phyloP scores from a whole-genome alignment of 441 rosid genomes.

The Flueggea neowawraea region DNA sequence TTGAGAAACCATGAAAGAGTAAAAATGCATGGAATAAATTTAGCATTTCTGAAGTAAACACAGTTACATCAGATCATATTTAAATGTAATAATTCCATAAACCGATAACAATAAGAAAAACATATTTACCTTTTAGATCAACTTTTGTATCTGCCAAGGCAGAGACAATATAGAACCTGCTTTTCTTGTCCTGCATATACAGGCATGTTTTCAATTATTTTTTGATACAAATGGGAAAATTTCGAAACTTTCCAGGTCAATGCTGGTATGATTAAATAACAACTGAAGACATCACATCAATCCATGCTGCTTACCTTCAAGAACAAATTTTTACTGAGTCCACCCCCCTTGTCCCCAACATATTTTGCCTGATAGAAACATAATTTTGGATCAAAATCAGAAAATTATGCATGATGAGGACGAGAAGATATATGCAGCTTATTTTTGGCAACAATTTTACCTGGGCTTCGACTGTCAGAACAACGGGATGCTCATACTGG shows the following conservation, averaged over 20 bases:
- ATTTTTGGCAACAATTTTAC: conserved; percentile 20
- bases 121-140: conserved; percentile 71
- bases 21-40: conserved; percentile 1
- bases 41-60: conserved; percentile 1
- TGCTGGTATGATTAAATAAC: neutral
- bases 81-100: neutral
- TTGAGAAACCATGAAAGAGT: conserved; percentile 19
- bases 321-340: conserved; percentile 74
- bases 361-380: conserved; percentile 50
- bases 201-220: conserved; percentile 1
- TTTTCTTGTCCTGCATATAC: conserved; percentile 70
- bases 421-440: conserved; percentile 2
- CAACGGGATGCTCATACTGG: too few species aligned
- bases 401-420: neutral
- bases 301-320: conserved; percentile 55
- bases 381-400: conserved; percentile 6
- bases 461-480: conserved; percentile 86
- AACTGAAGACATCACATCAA: neutral
- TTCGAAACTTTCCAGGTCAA: too few species aligned
- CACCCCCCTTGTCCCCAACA: conserved; percentile 62
- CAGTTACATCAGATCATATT: too few species aligned
- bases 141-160: conserved; percentile 77
- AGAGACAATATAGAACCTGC: conserved; percentile 70
- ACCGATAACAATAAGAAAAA: neutral
- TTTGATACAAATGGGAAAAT: too few species aligned